Evolutionary conservation across 129 eudicot genomes (phyloP).

Genomic region (Lactuca sativa): DNA sequence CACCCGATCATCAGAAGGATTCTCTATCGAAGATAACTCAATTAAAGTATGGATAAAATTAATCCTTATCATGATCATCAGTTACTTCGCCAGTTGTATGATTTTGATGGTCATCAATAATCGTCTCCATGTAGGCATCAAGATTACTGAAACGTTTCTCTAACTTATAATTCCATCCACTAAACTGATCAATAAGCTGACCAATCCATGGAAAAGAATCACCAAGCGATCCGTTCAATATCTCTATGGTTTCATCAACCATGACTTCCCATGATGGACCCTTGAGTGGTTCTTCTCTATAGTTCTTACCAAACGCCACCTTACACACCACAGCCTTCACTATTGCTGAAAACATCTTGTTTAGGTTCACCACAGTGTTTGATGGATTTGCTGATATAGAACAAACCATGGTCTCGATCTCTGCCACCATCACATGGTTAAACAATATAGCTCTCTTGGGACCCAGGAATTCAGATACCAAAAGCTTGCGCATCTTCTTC

Average conservation of each 20-base stretch:
- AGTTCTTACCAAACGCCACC: constrained; percentile 23
- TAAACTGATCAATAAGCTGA: background rate
- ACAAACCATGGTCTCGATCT: constrained; percentile 11
- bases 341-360: constrained; percentile 1
- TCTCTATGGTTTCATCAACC: background rate
- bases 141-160: background rate
- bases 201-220: constrained; percentile 20
- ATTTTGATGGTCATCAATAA: constrained; percentile 15
- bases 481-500: constrained; percentile 36
- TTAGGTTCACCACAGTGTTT: background rate
- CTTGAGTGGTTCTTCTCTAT: background rate
- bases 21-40: background rate
- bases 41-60: constrained; percentile 12
- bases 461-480: constrained; percentile 24
- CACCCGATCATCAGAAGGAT: background rate
- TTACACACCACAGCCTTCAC: constrained; percentile 9
- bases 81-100: background rate
- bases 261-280: constrained; percentile 20
- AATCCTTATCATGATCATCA: constrained; percentile 8
- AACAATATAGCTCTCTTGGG: constrained; percentile 23
- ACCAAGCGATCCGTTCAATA: constrained; percentile 8
- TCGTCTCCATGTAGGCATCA: constrained; percentile 10
- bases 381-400: background rate
- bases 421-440: constrained; percentile 13
- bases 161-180: constrained; percentile 17